Evolutionary conservation across 257 asterid species (phyloP), one percentile per base, ranked within the genome.

Genomic region (Coffea eugenioides): DNA sequence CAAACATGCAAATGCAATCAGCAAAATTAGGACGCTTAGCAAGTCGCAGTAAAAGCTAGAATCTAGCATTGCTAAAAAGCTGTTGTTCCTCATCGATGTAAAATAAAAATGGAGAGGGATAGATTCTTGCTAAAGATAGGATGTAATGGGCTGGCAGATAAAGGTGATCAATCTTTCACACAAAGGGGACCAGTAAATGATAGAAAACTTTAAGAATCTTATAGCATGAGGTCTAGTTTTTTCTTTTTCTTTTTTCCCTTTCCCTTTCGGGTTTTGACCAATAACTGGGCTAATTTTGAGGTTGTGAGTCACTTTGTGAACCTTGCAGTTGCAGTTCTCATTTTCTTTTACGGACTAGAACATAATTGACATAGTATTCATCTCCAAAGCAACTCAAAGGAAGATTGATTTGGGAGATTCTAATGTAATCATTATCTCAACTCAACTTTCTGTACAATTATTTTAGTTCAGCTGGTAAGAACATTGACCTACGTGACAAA

Each of bases 91-190:
- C 31, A 67, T 20, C 66, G 73, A 74, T 36, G 62, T 62, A 64
- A 66, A 62, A 23, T 62, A 23, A 1, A 62, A n/a, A 75, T 67
- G 31, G 75, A 64, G 68, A 73, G 79, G 51, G 49, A 27, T 27
- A 27, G 70, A 74, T 80, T 80, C 75, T 73, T 48, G 36, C 56
- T 36, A 74, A 74, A 74, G 73, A 6, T 23, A 39, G 39, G 14
- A 66, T 77, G 73, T 48, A 73, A 25, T 62, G 74, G 71, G 79
- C 51, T 65, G 39, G 78, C 34, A 16, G 70, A 66, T 64, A 64
- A 64, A 64, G 69, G 25, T 25, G 61, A 74, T 23, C 67, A n/a
- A 79, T 39, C 83, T 72, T 49, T 72, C 76, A 72, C 46, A 25
- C 15, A 12, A 36, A 57, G 39, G 69, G 69, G 69, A n/a, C 67